phyloP scores from a whole-genome alignment of 164 flowering plant genomes.

The Aristolochia fimbriata region DNA sequence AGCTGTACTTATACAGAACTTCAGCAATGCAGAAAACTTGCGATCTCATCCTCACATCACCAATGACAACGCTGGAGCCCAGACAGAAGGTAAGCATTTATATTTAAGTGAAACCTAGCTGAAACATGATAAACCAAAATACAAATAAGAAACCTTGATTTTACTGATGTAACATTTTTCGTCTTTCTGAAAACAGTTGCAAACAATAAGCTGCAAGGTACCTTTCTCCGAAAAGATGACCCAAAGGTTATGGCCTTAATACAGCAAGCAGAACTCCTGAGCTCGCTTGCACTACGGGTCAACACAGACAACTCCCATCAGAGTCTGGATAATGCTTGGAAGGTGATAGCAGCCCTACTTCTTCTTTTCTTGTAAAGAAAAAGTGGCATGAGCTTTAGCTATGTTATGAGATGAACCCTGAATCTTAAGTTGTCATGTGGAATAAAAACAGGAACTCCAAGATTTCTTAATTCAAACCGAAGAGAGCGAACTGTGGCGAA shows the following conservation, averaged over 20 bases:
- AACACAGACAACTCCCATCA: conserved; percentile 60
- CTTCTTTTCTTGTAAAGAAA: too few relatives aligned
- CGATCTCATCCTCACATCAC: conserved; percentile 19
- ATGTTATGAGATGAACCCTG: too few relatives aligned
- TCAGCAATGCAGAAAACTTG: conserved; percentile 18
- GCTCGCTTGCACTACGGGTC: conserved; percentile 80
- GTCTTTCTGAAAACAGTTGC: conserved; percentile 22
- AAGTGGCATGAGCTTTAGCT: too few relatives aligned
- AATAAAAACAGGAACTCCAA: conserved; percentile 59
- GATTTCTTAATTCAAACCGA: conserved; percentile 52
- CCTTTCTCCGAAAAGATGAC: conserved; percentile 73
- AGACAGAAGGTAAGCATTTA: conserved; percentile 3
- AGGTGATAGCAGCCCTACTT: conserved; percentile 33
- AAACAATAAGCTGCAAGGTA: conserved; percentile 40
- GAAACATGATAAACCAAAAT: too few relatives aligned
- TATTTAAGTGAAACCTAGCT: too few relatives aligned
- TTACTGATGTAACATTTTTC: too few relatives aligned
- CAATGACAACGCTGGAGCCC: conserved; percentile 17
- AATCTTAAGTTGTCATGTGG: neutral
- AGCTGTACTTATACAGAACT: conserved; percentile 45
- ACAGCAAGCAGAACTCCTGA: conserved; percentile 91
- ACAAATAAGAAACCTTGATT: too few relatives aligned
- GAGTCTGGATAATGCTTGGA: conserved; percentile 94
- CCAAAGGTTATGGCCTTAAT: conserved; percentile 70
- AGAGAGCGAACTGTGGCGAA: conserved; percentile 31